Base-by-base conservation (phyloP, 1,284 basidiomycete species). In the Mycosarcoma mackinlayi region DNA sequence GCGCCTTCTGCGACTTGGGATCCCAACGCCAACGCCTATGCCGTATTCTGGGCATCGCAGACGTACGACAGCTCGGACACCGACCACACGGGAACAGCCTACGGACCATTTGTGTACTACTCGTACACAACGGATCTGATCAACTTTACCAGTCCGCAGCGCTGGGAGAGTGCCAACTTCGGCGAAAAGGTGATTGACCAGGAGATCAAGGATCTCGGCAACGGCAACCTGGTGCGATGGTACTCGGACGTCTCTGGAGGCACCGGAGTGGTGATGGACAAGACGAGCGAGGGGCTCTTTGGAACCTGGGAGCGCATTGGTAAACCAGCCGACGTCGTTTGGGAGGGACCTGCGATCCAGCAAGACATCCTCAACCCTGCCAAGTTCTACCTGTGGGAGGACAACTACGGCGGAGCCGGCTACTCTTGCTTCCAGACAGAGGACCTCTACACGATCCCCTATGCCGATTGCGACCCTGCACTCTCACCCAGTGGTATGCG, bases 391-490 rank as follows among this genome's bases (percentile, higher is more conserved):
- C 35, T 61, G 3, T 61, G 59, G 59, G 59, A 61, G 37, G 59
- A 61, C 46, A 61, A 61, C 47, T 54, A 61, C 40, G 59, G 59
- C 14, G 59, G 59, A 23, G 35, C 51, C 6, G 59, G 59, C 30
- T 61, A 61, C 47, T 61, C 59, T n/a, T 61, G 59, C 41, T 61
- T 48, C 45, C 59, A 61, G 51, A 61, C 59, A 11, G 46, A 48
- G 11, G 51, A 61, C 21, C 23, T 55, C 6, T 28, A 55, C 46
- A 37, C 33, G 18, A 55, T 61, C n/a, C 59, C 59, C 0, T 61
- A 34, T 24, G 40, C 59, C 6, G 52, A 21, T 16, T 61, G 59
- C 46, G 59, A 61, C 18, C 59, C 59, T 6, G 46, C 59, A 4
- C 45, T 61, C 23, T 27, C 59, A n/a, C 59, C 59, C 3, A 18